phyloP scores from a whole-genome alignment of 1,284 basidiomycete species.

The Thelephora terrestris region DNA sequence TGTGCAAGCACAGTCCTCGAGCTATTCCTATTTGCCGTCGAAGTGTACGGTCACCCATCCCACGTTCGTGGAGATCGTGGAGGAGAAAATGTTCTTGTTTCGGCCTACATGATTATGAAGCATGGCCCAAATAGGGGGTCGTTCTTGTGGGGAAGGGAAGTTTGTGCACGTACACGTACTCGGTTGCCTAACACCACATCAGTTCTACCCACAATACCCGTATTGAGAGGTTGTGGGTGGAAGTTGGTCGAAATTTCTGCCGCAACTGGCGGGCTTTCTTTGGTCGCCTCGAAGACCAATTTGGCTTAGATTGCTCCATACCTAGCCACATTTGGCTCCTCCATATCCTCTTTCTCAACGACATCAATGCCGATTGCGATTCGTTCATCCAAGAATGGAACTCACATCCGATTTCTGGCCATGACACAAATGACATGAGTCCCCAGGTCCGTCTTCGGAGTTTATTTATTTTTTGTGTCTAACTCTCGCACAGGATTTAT shows the following conservation, averaged over 20 bases:
- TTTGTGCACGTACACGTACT: neutral
- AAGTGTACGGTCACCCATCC: conserved; percentile 16
- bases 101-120: conserved; percentile 15
- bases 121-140: conserved; percentile 16
- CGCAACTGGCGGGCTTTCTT: conserved; percentile 33
- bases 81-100: conserved; percentile 20
- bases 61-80: conserved; percentile 20
- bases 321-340: conserved; percentile 33
- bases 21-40: conserved; percentile 16
- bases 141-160: conserved; percentile 23
- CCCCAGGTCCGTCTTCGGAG: conserved; percentile 16
- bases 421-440: conserved; percentile 11
- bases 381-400: conserved; percentile 30
- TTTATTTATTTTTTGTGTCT: neutral
- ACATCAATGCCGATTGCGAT: conserved; percentile 29
- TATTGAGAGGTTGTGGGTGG: conserved; percentile 30
- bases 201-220: conserved; percentile 21
- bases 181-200: neutral
- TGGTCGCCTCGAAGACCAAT: conserved; percentile 23
- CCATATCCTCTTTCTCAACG: conserved; percentile 29
- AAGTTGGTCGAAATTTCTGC: conserved; percentile 28
- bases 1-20: conserved; percentile 27
- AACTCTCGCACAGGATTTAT: conserved; percentile 18
- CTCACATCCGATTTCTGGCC: conserved; percentile 24
- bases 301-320: conserved; percentile 22